Base-by-base conservation (phyloP, 441 rosid genomes). In the Erodium trifolium region DNA sequence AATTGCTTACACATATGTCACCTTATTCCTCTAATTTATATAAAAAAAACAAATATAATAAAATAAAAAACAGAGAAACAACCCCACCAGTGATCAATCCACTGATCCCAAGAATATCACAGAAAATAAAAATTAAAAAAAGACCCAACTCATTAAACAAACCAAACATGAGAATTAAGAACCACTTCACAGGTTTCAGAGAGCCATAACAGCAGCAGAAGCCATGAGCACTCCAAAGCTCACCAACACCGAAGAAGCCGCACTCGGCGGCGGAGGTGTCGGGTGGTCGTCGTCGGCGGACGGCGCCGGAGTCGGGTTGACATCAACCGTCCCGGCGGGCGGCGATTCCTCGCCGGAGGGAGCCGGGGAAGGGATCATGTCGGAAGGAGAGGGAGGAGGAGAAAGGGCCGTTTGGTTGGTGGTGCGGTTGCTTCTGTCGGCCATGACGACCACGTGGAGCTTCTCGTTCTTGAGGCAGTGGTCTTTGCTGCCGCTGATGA, bases 401-500 rank as follows among this genome's bases (percentile, higher is more conserved):
- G 72, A 43, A 0, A 27, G 66, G 29, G 39, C 60, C 1, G 39
- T 23, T 67, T 0, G 91, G 76, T 7, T 67, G 49, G 79, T 2
- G 67, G 27, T 23, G 27, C 1, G 67, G 71, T 81, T 79, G 79
- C 80, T 82, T 72, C 99, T 80, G 63, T 87, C 84, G 1, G 97
- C 91, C 80, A 94, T 68, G 74, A 94, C 97, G 6, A 82, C 71
- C 0, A 85, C 74, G 13, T 64, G 73, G 17, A 93, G 34, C 79
- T 91, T 93, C 81, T 93, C 84, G 62, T 81, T 82, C 70, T 88
- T 88, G 16, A 69, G 71, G 75, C 98, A 93, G 70, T 85, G 75
- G 14, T 86, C 85, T 81, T 81, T 80, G 75, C 82, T 87, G 65
- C 98, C 97, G 34, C 95, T 91, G 71, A 89, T 89, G 88, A 91